A percentile compares a stretch with the other conserved stretches of the same genome.
phyloP scores from a whole-genome alignment of 495 filamentous ascomycete species.

The Penicillium samsonianum region DNA sequence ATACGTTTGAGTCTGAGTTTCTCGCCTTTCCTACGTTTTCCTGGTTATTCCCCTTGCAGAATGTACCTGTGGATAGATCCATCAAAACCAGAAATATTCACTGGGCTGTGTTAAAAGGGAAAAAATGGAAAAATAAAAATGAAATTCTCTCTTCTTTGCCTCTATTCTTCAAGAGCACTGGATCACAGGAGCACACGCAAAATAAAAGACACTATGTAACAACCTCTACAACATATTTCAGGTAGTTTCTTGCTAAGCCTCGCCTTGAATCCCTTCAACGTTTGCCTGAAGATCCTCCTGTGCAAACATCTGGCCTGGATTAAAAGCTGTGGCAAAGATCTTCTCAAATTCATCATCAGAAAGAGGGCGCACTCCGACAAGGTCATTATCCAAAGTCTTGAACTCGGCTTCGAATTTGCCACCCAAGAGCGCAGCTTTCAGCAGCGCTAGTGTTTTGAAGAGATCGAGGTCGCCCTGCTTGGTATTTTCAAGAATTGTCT shows the following conservation, averaged over 20 bases:
- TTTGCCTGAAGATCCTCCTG: not conserved
- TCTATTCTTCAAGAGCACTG: not conserved
- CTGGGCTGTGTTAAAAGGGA: not conserved
- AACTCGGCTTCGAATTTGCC: not conserved
- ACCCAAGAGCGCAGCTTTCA: constrained; percentile 1
- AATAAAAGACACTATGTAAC: not conserved
- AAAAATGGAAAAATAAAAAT: not conserved
- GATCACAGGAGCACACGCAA: not conserved
- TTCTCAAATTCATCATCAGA: not conserved
- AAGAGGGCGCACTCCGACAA: not conserved
- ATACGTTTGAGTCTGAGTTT: not conserved
- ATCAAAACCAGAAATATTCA: not conserved
- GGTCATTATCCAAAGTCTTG: not conserved
- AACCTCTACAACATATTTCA: not conserved
- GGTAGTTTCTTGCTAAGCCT: not conserved
- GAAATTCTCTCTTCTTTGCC: not conserved
- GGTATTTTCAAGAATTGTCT: not conserved
- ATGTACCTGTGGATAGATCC: not conserved
- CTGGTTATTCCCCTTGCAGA: not conserved
- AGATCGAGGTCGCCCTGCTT: not conserved
- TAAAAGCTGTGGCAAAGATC: not conserved
- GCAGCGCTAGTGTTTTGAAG: constrained; percentile 1
- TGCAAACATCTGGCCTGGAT: not conserved
- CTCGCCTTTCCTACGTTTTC: not conserved
- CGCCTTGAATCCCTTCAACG: not conserved